Evolutionary conservation across 768 basidiomycete genomes (phyloP).

Genomic region (Tulasnella sp.): DNA sequence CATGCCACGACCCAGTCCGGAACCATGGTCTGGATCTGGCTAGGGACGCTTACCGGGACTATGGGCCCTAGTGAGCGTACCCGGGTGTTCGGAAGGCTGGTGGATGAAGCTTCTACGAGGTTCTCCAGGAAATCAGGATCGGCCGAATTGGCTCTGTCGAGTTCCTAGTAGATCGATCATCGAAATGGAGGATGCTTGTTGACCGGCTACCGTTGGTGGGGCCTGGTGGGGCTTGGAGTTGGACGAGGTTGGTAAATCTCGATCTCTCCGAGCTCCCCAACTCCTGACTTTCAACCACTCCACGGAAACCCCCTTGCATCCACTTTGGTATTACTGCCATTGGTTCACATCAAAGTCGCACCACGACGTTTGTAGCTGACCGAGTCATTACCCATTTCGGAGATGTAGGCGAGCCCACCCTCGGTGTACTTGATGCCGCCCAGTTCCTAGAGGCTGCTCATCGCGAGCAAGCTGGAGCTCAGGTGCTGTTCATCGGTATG

Average conservation of each 20-base stretch:
- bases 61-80: background rate
- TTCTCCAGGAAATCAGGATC: too few relatives aligned
- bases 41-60: background rate
- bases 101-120: too few relatives aligned
- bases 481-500: slow-evolving; percentile 78
- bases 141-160: too few relatives aligned
- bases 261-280: background rate
- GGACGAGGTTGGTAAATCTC: background rate
- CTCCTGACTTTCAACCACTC: background rate
- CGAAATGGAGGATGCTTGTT: too few relatives aligned
- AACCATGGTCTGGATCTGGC: background rate
- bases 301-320: background rate
- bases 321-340: background rate
- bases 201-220: too few relatives aligned
- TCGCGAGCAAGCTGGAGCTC: slow-evolving; percentile 69
- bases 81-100: background rate
- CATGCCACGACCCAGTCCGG: background rate
- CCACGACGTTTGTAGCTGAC: slow-evolving; percentile 38
- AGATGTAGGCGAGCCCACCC: slow-evolving; percentile 59
- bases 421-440: slow-evolving; percentile 59
- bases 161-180: too few relatives aligned
- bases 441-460: slow-evolving; percentile 64
- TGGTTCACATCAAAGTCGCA: background rate
- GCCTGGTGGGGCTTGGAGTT: background rate
- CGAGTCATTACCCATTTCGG: slow-evolving; percentile 43